Base-by-base conservation (phyloP, 805 yeast species). In the Candida taoyuanica region DNA sequence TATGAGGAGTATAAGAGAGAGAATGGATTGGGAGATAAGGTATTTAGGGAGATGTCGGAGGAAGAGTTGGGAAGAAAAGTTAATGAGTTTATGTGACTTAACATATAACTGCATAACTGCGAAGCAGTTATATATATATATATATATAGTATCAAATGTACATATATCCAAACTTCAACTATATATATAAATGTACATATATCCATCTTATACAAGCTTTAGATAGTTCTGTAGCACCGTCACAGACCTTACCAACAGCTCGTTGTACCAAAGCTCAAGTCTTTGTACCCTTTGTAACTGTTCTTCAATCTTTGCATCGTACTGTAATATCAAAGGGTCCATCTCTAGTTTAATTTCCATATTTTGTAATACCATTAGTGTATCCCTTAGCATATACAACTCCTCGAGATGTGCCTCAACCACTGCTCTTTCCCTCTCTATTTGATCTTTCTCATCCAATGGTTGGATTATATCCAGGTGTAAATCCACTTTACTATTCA, bases 181-280 rank as follows among this genome's bases (percentile, higher is more conserved):
- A 21, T 27, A 23, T 17, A 24, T 32, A 36, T 12, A 39, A 37
- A 7, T 33, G 18, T 47, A 44, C 26, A 50, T 48, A 29, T 50
- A 50, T 2, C 42, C 46, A 20, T 39, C 42, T 25, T n/a, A n/a
- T n/a, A n/a, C n/a, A n/a, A 54, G 17, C n/a, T 50, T 43, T 9
- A 54, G 31, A 23, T 42, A 53, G 33, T 55, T 55, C 29, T 52
- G 56, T 13, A 54, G 24, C 15, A 54, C 8, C 7, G 42, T 42
- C 3, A 54, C 40, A 2, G 56, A 49, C 8, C 53, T 37, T 3
- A 54, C 38, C 4, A 56, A 25, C 19, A 56, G 29, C 12, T 29
- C 37, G 25, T 56, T 54, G 31, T 55, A 55, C 19, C 42, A 26
- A 15, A 51, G 18, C 36, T 49, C 52, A 24, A 50, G 25, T 7